Evolutionary conservation across 2,329 filamentous ascomycete species (phyloP), one percentile per base, ranked within the genome.

Genomic region (Epichloe gansuensis): DNA sequence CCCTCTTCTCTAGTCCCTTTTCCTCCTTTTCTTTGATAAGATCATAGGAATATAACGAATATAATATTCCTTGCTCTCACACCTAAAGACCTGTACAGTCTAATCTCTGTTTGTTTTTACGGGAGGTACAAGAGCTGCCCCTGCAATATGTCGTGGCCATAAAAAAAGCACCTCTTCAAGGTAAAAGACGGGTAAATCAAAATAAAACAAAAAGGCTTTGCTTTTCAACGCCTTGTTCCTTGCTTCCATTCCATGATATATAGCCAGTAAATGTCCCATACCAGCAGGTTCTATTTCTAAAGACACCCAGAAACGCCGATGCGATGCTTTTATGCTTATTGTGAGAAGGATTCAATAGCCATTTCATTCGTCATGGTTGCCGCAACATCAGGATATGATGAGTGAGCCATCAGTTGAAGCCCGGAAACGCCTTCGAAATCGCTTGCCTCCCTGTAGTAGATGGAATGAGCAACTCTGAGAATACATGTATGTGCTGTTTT

Each of bases 341-440:
- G n/a, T 35, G 17, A 41, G n/a, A 23, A 35, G 7, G 13, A 42
- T 13, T 35, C 35, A 35, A 52, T 25, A 23, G 35, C 41, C 51
- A 25, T 49, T n/a, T 49, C 41, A 45, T 40, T 52, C 41, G n/a
- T 52, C 34, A 52, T 31, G 39, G 38, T 39, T 23, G 39, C 17
- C 36, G 46, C 15, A 35, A 49, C 27, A 45, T 38, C 35, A 17
- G 17, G 11, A 44, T 40, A 31, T 39, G 31, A 39, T 44, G 40
- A 12, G 38, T 9, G 34, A 31, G 27, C 27, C 0, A 4, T 43
- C 47, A 53, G 38, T 43, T 47, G 34, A 54, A 55, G 21, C 53
- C 53, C 11, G 53, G 53, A 40, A 55, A 55, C n/a, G 51, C 53
- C 40, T 49, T 55, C 8, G 49, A 55, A 31, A 55, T 51, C 8